Percentiles rank a stretch among this genome's conserved stretches.
phyloP scores from a whole-genome alignment of 805 yeast species.

The Ogataea nitratoaversa region DNA sequence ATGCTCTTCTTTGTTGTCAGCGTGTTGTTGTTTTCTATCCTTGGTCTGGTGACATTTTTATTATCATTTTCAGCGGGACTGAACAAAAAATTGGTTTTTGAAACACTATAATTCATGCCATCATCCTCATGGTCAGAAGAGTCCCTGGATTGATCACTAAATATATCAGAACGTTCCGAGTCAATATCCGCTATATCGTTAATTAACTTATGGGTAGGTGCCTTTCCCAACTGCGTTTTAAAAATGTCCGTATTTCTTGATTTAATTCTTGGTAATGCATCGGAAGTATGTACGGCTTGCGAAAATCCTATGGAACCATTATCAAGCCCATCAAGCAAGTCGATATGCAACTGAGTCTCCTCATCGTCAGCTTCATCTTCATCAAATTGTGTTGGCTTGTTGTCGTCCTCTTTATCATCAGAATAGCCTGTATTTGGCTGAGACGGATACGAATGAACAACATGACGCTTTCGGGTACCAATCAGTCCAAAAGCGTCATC shows the following conservation, averaged over 20 bases:
- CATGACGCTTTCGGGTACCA: neutral
- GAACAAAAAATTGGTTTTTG: neutral
- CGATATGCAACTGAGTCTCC: neutral
- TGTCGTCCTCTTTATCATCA: no score
- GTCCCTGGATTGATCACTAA: constrained; percentile 27
- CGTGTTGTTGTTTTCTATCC: no score
- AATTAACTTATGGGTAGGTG: neutral
- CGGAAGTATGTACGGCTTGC: neutral
- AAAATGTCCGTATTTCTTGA: neutral
- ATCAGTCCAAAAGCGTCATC: neutral
- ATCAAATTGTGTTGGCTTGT: neutral
- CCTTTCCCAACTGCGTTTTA: neutral
- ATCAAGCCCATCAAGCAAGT: neutral
- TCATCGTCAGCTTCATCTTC: neutral
- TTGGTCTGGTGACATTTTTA: no score
- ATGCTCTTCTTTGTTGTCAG: no score
- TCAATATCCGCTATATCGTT: neutral
- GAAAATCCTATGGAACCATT: neutral
- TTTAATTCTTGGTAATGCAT: neutral
- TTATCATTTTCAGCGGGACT: no score
- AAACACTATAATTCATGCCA: neutral
- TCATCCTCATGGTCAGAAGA: constrained; percentile 33
- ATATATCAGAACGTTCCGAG: constrained; percentile 3
- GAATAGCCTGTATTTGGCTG: neutral
- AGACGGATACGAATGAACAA: neutral